Evolutionary conservation across 139 green algal genomes (phyloP).

Genomic region (Raphidocelis subcapitata): DNA sequence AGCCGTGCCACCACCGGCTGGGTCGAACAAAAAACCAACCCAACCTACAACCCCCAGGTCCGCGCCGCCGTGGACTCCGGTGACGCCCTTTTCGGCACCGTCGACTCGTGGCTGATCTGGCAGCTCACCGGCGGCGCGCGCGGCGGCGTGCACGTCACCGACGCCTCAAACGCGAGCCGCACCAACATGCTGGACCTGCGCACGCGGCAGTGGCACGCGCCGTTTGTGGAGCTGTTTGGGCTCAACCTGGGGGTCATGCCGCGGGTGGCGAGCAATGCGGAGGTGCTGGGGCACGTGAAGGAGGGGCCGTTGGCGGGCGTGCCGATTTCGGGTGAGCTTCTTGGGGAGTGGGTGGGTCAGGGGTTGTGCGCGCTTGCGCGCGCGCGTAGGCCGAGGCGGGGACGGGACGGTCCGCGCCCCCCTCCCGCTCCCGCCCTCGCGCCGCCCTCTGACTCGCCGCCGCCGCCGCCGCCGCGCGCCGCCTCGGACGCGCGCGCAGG

Average conservation of each 20-base stretch:
- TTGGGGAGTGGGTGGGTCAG: no score
- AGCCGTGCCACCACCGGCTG: no score
- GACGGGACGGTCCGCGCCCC: no score
- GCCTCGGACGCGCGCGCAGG: conserved; percentile 46
- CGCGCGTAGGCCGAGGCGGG: no score
- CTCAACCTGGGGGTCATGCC: conserved; percentile 65
- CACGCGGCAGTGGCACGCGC: conserved; percentile 74
- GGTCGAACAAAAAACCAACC: no score
- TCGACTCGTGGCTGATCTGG: conserved; percentile 98
- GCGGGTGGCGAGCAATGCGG: conserved; percentile 77
- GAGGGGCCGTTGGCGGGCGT: conserved; percentile 61
- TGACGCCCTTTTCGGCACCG: conserved; percentile 80
- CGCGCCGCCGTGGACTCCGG: conserved; percentile 21
- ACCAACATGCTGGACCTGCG: conserved; percentile 92
- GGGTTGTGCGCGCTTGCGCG: no score
- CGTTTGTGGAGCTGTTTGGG: conserved; percentile 65
- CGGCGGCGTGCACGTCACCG: conserved; percentile 79
- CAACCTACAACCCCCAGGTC: conserved; percentile 24
- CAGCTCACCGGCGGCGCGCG: conserved; percentile 77
- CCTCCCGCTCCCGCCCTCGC: no score
- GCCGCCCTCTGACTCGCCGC: no score
- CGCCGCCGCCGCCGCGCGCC: no score
- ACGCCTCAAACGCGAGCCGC: conserved; percentile 90
- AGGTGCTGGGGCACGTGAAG: conserved; percentile 61
- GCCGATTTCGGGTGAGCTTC: conserved; percentile 58